Evolutionary conservation across 805 yeast species (phyloP), one percentile per base, ranked within the genome.

Genomic region (Ogataea chonburiensis): DNA sequence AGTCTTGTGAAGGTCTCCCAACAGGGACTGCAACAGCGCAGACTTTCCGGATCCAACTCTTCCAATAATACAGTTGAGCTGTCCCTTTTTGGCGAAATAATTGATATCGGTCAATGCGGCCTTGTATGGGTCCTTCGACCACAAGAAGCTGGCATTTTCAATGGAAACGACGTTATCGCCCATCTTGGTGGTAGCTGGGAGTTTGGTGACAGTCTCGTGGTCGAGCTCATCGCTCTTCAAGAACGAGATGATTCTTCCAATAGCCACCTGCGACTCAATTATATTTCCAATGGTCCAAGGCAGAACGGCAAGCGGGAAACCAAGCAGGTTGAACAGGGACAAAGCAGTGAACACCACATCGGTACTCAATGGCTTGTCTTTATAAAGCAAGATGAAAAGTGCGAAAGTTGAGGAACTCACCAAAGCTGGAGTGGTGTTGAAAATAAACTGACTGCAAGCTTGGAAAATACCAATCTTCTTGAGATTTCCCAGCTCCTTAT

Each of bases 271-370:
- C 2, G 97, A 87, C 60, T 93, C 98, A 43, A 94, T 81, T 32
- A 87, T 64, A 29, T 85, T 71, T 12, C 95, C 81, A 44, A 93
- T 78, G 11, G 91, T 89, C 77, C 79, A 85, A 27, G 99, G 99
- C 45, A 93, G 73, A 24, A 87, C 86, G 8, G 94, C 89, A 46
- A 93, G 71, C 28, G 99, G 98, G 77, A 93, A 93, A 0, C 84
- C 73, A 42, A 93, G 72, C 56, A 93, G 67, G 60, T 91, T 93
- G 70, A 91, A 93, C 34, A 89, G 70, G 6, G 96, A 73, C 38
- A 87, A 70, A 3, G 97, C 95, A 18, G 96, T 88, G 68, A 91
- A 85, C 5, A 93, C 96, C 45, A 89, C 71, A 49, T 93, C 98
- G 1, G 97, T 84, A 1, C 91, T 74, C 54, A 93, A 72, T 21